phyloP scores from a whole-genome alignment of 495 filamentous ascomycete genomes.

The Talaromyces wortmannii region DNA sequence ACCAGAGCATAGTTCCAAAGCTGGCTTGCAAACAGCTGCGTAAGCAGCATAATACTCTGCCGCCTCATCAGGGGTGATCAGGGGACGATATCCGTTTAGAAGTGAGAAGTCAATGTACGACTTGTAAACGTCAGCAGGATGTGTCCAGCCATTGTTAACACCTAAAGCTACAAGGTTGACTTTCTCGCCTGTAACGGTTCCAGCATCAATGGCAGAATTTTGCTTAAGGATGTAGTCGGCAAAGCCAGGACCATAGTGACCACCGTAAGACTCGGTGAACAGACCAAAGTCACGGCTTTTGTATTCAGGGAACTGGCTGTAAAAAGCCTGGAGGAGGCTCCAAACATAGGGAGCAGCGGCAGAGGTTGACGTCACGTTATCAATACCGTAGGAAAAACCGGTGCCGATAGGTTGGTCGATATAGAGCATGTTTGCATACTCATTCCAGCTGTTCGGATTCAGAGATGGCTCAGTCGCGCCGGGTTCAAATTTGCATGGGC shows the following conservation, averaged over 20 bases:
- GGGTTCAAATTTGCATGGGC: conserved; percentile 50
- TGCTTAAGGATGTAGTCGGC: conserved; percentile 41
- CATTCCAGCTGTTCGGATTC: conserved; percentile 55
- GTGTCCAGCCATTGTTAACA: conserved; percentile 53
- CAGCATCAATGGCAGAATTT: conserved; percentile 35
- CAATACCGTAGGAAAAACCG: conserved; percentile 51
- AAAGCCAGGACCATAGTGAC: conserved; percentile 48
- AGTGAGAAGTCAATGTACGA: too few relatives aligned
- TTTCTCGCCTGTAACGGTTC: conserved; percentile 31
- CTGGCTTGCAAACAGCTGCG: too few relatives aligned
- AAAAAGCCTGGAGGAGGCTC: too few relatives aligned
- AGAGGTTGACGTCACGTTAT: too few relatives aligned
- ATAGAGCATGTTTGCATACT: conserved; percentile 57
- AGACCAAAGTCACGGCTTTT: background rate
- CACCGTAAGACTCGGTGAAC: conserved; percentile 42
- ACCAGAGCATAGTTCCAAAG: too few relatives aligned
- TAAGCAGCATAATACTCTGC: too few relatives aligned
- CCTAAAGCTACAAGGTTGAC: conserved; percentile 46
- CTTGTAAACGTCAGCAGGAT: conserved; percentile 7
- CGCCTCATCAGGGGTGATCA: background rate
- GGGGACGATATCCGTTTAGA: background rate
- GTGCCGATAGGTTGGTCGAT: conserved; percentile 59
- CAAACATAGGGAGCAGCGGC: too few relatives aligned
- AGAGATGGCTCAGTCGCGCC: conserved; percentile 42
- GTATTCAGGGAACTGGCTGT: too few relatives aligned